Evolutionary conservation across 164 flowering plant genomes (phyloP).

Genomic region (Magnolia kwangsiensis): DNA sequence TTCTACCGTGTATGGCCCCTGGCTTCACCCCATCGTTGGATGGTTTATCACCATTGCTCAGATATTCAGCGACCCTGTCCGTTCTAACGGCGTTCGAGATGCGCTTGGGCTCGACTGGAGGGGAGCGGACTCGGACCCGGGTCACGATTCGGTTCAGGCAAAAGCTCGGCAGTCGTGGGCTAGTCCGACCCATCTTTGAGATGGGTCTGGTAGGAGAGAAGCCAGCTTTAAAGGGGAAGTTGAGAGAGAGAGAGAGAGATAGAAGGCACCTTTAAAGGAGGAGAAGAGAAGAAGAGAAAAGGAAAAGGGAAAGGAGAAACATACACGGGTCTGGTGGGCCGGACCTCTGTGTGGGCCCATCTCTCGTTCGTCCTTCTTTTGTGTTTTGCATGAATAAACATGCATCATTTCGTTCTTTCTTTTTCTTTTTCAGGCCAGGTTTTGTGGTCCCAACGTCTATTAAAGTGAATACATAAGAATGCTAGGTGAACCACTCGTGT

Average conservation of each 20-base stretch:
- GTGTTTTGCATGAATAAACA: background rate
- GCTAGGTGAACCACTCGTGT: background rate
- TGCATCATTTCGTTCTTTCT: conserved; percentile 14
- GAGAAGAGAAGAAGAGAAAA: background rate
- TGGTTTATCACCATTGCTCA: conserved; percentile 8
- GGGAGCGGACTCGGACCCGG: conserved; percentile 54
- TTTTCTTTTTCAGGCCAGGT: conserved; percentile 5
- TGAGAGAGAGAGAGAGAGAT: background rate
- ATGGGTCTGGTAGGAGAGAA: background rate
- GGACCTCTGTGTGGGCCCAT: background rate
- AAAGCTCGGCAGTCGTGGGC: conserved; percentile 42
- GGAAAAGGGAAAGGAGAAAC: conserved; percentile 6
- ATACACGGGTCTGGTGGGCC: background rate
- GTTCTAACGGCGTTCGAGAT: conserved; percentile 9
- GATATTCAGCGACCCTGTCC: conserved; percentile 6
- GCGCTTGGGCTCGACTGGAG: conserved; percentile 38
- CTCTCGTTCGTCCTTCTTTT: background rate
- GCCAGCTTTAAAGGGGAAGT: conserved; percentile 1
- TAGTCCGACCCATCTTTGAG: conserved; percentile 39
- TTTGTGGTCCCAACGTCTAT: conserved; percentile 18
- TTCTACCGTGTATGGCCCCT: conserved; percentile 36
- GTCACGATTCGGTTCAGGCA: conserved; percentile 60
- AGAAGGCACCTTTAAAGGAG: conserved; percentile 2
- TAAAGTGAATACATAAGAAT: conserved; percentile 23
- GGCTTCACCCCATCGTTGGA: conserved; percentile 15